Base-by-base conservation (phyloP, 345 rosid species). In the Corymbia maculata region DNA sequence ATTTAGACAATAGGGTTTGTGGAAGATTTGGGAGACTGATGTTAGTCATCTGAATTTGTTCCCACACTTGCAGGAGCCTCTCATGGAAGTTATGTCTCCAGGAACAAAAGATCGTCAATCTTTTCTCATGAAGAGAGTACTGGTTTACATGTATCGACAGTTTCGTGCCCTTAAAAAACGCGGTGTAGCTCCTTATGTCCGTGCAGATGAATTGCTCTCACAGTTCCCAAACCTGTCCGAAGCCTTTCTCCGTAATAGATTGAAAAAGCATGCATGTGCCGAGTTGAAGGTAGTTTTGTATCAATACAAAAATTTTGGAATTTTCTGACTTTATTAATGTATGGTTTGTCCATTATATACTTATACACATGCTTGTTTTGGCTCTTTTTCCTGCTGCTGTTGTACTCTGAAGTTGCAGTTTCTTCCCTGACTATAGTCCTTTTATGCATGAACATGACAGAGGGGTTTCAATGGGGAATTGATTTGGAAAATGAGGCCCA, bases 41-140 rank as follows among this genome's bases (percentile, higher is more conserved):
- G 26, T 75, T 36, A 42, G 84, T 36, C 49, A 75, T 75, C 84
- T 24, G 42, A 85, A 30, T 26, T 50, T 80, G 85, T 85, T 52
- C 68, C 91, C 44, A 87, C 86, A 89, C 88, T 91, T 90, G 89
- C 92, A 98, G 99, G 99, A 96, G 92, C 99, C 99, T 85, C 96
- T 96, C 70, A 93, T 94, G 97, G 99, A 97, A 93, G 99, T 97
- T 55, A 95, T 96, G 90, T 91, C 99, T 87, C 99, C 98, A 88
- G 95, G 92, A 89, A 93, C 96, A 52, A 98, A 98, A 93, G 95
- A 92, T 92, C 94, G 95, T 90, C 98, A 94, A 92, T 89, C 94
- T 64, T 97, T 95, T 91, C 90, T 92, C 89, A 89, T 94, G 93
- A 95, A 97, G 88, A 93, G 95, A 92, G 91, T 96, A 92, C 90